phyloP scores from a whole-genome alignment of 805 yeast species.

The Zygosaccharomyces gambellarensis region DNA sequence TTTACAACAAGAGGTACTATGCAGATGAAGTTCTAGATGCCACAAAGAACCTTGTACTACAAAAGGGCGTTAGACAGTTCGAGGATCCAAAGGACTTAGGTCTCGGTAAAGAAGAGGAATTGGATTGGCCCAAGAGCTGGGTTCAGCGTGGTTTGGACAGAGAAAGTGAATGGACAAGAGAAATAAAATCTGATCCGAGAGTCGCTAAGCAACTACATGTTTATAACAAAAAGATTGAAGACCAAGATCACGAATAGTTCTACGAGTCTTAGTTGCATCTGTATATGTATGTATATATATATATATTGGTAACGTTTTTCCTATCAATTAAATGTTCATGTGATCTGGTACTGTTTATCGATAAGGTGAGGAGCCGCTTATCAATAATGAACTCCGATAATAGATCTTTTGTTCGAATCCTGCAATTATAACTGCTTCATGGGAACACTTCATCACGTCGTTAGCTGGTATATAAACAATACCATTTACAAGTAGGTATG shows the following conservation, averaged over 20 bases:
- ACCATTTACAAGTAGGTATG: too few relatives aligned
- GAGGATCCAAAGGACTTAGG: conserved; percentile 37
- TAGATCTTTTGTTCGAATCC: too few relatives aligned
- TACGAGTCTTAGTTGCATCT: background rate
- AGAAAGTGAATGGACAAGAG: conserved; percentile 84
- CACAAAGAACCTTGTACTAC: conserved; percentile 49
- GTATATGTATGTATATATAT: background rate
- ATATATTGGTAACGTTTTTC: background rate
- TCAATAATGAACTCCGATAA: too few relatives aligned
- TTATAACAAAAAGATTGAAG: conserved; percentile 8
- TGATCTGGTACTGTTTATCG: too few relatives aligned
- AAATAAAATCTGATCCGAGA: conserved; percentile 63
- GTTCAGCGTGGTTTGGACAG: conserved; percentile 67
- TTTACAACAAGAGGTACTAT: conserved; percentile 65
- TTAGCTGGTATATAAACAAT: too few relatives aligned
- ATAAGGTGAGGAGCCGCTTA: too few relatives aligned
- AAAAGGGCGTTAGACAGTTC: conserved; percentile 48
- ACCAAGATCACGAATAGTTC: background rate
- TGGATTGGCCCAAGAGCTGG: conserved; percentile 87
- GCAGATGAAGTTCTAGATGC: conserved; percentile 64
- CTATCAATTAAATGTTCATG: background rate
- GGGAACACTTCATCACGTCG: too few relatives aligned
- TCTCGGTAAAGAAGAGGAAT: conserved; percentile 56
- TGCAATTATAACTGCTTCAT: too few relatives aligned
- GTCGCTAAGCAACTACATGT: conserved; percentile 33